Base-by-base conservation (phyloP, 805 yeast species). In the Metschnikowia hibisci region DNA sequence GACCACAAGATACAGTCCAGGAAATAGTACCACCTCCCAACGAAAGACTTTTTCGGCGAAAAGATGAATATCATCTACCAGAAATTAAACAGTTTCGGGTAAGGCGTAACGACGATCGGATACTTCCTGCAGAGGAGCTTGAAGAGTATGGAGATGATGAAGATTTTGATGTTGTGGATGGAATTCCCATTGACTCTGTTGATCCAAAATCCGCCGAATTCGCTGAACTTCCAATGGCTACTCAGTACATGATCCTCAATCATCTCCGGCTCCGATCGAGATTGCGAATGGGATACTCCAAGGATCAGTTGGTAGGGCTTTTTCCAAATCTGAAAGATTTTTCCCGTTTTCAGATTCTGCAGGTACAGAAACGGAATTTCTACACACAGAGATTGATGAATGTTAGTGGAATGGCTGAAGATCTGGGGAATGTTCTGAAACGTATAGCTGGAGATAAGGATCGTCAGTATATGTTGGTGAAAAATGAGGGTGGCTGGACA, bases 281-380 rank as follows among this genome's bases (percentile, higher is more conserved):
- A 45, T 74, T 93, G 59, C 80, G 99, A 66, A 83, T 93, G 96
- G 99, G 99, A 1, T 90, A 86, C 57, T 73, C 91, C 0, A 87
- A 89, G 44, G 89, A 86, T n/a, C 97, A 93, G 56, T 69, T 93
- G 28, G 86, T 87, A 51, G 67, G 77, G 4, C 66, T 88, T 42
- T 93, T 91, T 54, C 95, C 96, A 0, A 74, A 86, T 55, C 80
- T 90, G 41, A 74, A 87, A 78, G 96, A 89, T 47, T 93, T 93
- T 56, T 89, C 97, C 13, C 82, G 77, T 54, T 93, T 93, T 61
- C 99, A 93, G 61, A 87, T 93, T 47, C 81, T 86, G 53, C 86
- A 91, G 78, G 98, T 93, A 1, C 85, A 87, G 52, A 88, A 88
- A 60, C 74, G 99, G 48, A 93, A 93, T 61, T 89, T 78, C 58